Base-by-base conservation (phyloP, 331 rosid genomes). In the Stylosanthes scabra region DNA sequence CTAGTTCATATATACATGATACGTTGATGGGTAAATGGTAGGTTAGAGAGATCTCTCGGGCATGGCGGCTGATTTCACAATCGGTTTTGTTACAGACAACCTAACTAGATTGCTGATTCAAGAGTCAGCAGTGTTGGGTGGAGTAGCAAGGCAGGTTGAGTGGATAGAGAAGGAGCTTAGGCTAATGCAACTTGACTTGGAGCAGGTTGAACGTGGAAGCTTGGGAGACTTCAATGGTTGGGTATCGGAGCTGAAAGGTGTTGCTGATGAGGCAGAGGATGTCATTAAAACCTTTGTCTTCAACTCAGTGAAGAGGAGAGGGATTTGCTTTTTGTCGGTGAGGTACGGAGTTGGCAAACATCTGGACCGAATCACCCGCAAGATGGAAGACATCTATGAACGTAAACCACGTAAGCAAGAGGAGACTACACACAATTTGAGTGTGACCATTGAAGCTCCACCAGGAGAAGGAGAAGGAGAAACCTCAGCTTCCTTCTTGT, bases 161-260 rank as follows among this genome's bases (percentile, higher is more conserved):
- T 52, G 27, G 27, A 52, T 52, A 2, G 58, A 52, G 7, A 45
- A 6, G 29, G 70, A 65, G n/a, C 41, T 65, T 55, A 65, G 55
- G 11, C 55, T 20, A 3, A 65, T 65, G 70, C 25, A 27, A 8
- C 40, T 40, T 9, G 25, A 25, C 56, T 11, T 65, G 39, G 15
- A 44, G 0, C 55, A 64, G 12, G 39, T 65, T 11, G 70, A 20
- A 65, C 58, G 27, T 27, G n/a, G 6, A n/a, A 20, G 3, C 37
- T 31, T 3, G 37, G 37, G 3, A 40, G 29, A 10, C 37, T 3
- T 15, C 34, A 2, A 8, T 9, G 13, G 41, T 8, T 40, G 34
- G 68, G 34, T 7, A 3, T n/a, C n/a, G n/a, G n/a, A n/a, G n/a
- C n/a, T n/a, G n/a, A 37, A 41, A 14, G 41, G 4, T 15, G 56